These are phyloP conservation scores for Alternaria gaisen DNA, from an alignment of 2,329 filamentous ascomycete species.

Conservation along the genomic window DNA sequence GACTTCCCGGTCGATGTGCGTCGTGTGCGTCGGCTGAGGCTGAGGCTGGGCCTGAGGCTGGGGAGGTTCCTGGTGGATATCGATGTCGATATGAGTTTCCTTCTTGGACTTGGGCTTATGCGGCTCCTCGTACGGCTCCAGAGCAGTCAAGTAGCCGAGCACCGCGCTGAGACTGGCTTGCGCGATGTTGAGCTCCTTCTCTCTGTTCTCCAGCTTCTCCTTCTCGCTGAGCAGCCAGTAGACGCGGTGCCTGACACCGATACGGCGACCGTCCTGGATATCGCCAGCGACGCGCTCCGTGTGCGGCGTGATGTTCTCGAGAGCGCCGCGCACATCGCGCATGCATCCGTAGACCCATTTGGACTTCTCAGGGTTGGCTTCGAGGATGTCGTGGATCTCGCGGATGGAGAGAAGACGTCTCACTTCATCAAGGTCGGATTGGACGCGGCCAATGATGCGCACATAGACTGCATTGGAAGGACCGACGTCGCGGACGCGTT, in stretches of 20 bases:
- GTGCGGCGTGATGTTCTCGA: slow-evolving; percentile 50
- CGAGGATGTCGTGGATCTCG: slow-evolving; percentile 51
- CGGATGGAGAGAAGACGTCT: slow-evolving; percentile 48
- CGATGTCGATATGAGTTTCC: slow-evolving; percentile 44
- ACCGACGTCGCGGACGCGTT: slow-evolving; percentile 49
- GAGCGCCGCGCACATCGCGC: slow-evolving; percentile 47
- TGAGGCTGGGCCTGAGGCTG: not conserved
- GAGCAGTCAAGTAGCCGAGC: slow-evolving; percentile 45
- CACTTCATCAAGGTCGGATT: slow-evolving; percentile 50
- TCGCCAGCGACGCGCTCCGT: slow-evolving; percentile 49
- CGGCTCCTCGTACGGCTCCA: slow-evolving; percentile 43
- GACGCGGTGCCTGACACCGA: slow-evolving; percentile 49
- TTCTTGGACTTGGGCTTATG: slow-evolving; percentile 34
- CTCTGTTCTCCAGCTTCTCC: slow-evolving; percentile 50
- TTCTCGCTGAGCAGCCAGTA: slow-evolving; percentile 52
- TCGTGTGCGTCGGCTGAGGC: slow-evolving; percentile 26
- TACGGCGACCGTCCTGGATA: slow-evolving; percentile 45
- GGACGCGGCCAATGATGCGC: slow-evolving; percentile 50
- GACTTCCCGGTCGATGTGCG: slow-evolving; percentile 42
- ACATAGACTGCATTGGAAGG: slow-evolving; percentile 51
- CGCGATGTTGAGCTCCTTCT: slow-evolving; percentile 47
- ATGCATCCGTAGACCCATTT: slow-evolving; percentile 51
- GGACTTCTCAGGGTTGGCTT: slow-evolving; percentile 48
- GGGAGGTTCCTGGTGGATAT: slow-evolving; percentile 34
- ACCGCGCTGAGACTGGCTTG: slow-evolving; percentile 49